Conservation (phyloP, 2,329 filamentous ascomycete species). For the Colletotrichum coccodes region DNA sequence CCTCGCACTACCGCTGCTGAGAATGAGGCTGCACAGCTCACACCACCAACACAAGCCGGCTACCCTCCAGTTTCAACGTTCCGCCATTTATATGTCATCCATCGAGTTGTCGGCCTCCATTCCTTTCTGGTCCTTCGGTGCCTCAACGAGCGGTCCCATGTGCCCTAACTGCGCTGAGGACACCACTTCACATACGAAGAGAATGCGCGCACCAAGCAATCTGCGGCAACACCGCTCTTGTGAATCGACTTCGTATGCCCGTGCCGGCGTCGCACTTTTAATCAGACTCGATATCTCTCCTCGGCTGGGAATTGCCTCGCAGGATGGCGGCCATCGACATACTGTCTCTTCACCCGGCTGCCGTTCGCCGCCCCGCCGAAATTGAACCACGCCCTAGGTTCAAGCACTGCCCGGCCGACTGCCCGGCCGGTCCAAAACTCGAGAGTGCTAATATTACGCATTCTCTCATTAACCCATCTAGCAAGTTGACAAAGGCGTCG, state of each 20-base stretch:
- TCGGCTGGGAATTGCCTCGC: neutral
- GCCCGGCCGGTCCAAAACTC: conserved; percentile 14
- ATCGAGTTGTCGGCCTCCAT: neutral
- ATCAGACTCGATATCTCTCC: neutral
- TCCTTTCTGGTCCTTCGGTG: neutral
- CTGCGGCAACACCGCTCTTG: neutral
- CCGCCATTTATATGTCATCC: conserved; percentile 16
- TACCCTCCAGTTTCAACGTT: conserved; percentile 22
- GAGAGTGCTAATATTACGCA: neutral
- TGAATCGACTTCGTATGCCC: neutral
- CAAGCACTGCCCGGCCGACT: conserved; percentile 3
- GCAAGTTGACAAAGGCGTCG: neutral
- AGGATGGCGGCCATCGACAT: neutral
- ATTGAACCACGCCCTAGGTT: conserved; percentile 6
- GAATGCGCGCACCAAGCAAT: neutral
- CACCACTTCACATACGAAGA: neutral
- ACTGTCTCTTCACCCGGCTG: conserved; percentile 1
- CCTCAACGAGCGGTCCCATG: neutral
- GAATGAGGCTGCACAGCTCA: conserved; percentile 33
- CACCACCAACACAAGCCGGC: conserved; percentile 7
- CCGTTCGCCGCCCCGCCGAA: conserved; percentile 19
- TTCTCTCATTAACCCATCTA: neutral
- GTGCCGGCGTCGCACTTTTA: neutral
- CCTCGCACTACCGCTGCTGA: conserved; percentile 29
- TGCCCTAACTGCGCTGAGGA: neutral